phyloP scores from a whole-genome alignment of 148 eudicot species.

The Rhododendron ferrugineum region DNA sequence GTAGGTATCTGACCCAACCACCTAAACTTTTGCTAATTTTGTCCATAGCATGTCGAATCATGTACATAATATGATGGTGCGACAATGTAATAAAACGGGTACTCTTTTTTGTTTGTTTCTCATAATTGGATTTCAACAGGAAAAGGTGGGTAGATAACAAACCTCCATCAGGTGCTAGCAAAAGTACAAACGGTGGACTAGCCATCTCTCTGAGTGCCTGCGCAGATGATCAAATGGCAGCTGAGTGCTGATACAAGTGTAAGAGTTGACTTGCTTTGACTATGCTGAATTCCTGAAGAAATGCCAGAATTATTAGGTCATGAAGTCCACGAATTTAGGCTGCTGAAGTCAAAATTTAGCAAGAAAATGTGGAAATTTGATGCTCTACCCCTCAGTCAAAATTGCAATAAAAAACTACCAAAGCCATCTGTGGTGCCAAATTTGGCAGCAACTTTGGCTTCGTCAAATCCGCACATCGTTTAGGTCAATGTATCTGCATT shows the following conservation, averaged over 20 bases:
- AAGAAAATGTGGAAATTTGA: no score
- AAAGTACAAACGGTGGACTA: conserved; percentile 61
- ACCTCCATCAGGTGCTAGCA: conserved; percentile 50
- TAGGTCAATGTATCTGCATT: no score
- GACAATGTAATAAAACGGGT: not conserved
- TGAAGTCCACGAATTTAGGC: no score
- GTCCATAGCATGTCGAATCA: no score
- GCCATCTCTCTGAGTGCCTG: conserved; percentile 73
- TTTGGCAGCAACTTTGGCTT: not conserved
- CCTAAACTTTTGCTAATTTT: no score
- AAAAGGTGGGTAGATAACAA: conserved; percentile 41
- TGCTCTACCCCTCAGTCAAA: not conserved
- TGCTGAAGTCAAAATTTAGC: no score
- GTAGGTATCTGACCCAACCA: no score
- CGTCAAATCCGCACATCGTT: not conserved
- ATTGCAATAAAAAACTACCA: not conserved
- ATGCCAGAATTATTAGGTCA: not conserved
- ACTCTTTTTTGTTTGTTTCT: not conserved
- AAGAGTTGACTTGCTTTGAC: conserved; percentile 12
- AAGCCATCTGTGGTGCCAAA: not conserved
- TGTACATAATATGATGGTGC: no score
- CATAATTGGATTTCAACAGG: conserved; percentile 25
- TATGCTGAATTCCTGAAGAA: not conserved
- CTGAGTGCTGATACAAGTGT: conserved; percentile 68
- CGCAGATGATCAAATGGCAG: conserved; percentile 67